Evolutionary conservation across 2,329 filamentous ascomycete genomes (phyloP), one percentile per base, ranked within the genome.

Genomic region (Dactylonectria macrodidyma): DNA sequence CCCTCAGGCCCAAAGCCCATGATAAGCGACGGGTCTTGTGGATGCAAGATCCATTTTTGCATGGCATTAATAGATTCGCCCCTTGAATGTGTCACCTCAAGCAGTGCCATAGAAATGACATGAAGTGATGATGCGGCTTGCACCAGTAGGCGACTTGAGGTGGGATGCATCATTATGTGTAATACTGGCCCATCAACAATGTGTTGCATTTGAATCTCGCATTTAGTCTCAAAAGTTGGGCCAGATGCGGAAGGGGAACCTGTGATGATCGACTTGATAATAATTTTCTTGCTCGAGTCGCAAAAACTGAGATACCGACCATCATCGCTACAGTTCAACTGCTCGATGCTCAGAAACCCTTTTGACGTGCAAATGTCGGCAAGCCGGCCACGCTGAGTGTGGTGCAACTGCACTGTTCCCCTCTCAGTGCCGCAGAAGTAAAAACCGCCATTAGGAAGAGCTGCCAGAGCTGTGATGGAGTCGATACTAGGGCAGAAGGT

Each of bases 381-480:
- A 19, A 66, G 10, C 36, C 65, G 71, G n/a, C 63, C 69, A 36
- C 48, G 67, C 50, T 26, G 62, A 33, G 46, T 38, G 44, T 74
- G 66, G 33, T 70, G 56, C 12, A 77, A 52, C 12, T 54, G 44
- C 16, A 74, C 67, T 10, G 51, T 56, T n/a, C 75, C 76, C 19
- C 46, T 71, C 48, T 74, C 73, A 9, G 74, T 76, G 12, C 77
- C 76, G 52, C 51, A 74, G 59, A 69, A 72, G 57, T 76, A 77
- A 3, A 75, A 33, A n/a, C 54, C 66, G 19, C 71, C 71, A 2
- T 12, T 41, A 5, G 71, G 63, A 6, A 61, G 71, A 5, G 41
- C 56, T 34, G 70, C 51, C 16, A 78, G 59, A 3, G 68, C 66
- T 10, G 73, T 78, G 19, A 78, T 67, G 24, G 69, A 30, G 51